Evolutionary conservation across 192 early-diverging fungal species (phyloP).

Genomic region (Thamnidium elegans): DNA sequence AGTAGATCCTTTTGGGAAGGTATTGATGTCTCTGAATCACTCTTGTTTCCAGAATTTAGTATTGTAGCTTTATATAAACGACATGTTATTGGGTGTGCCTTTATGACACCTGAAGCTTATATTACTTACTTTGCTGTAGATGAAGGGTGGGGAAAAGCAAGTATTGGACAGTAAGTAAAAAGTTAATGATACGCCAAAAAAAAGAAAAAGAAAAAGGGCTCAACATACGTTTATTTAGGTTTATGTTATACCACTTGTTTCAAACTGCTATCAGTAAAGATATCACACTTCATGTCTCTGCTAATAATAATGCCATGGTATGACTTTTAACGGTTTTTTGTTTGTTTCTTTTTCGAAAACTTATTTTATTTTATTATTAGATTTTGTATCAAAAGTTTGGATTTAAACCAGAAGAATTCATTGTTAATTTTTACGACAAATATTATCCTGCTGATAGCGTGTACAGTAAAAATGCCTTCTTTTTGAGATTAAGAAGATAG

Average conservation of each 20-base stretch:
- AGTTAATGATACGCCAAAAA: background rate
- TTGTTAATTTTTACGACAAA: conserved; percentile 88
- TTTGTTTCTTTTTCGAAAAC: background rate
- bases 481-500: conserved; percentile 73
- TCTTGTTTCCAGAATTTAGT: conserved; percentile 80
- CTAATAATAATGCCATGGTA: conserved; percentile 89
- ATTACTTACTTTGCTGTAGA: conserved; percentile 84
- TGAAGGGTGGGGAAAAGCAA: conserved; percentile 80
- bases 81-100: conserved; percentile 83
- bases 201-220: background rate
- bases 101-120: conserved; percentile 90
- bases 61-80: conserved; percentile 80
- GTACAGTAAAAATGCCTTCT: conserved; percentile 85
- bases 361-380: conserved; percentile 27
- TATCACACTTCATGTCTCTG: conserved; percentile 89
- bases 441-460: conserved; percentile 73
- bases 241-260: conserved; percentile 71
- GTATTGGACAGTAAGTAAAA: conserved; percentile 69
- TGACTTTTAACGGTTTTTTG: conserved; percentile 9
- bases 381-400: conserved; percentile 90
- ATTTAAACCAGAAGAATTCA: conserved; percentile 92
- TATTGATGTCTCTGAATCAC: conserved; percentile 84
- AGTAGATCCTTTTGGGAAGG: conserved; percentile 83
- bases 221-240: conserved; percentile 22
- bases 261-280: conserved; percentile 75